Conservation (phyloP, 352 stramenopile species). For the Phytopythium kandeliae region DNA sequence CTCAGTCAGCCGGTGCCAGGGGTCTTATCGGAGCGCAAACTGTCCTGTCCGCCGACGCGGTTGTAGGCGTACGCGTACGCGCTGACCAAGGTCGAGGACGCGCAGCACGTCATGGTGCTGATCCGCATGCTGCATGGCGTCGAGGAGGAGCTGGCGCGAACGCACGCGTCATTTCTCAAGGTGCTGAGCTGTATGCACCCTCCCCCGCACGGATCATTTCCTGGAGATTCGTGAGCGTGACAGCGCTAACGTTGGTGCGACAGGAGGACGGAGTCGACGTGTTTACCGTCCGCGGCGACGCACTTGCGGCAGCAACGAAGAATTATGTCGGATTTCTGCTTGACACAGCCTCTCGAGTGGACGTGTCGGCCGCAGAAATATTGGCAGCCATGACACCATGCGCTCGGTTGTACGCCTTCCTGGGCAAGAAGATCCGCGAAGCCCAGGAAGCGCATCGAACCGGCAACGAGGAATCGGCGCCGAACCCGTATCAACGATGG, state of each 20-base stretch:
- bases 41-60: no score
- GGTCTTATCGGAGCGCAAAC: no score
- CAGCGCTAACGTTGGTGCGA: background rate
- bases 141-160: constrained; percentile 32
- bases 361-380: constrained; percentile 29
- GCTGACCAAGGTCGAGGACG: constrained; percentile 31
- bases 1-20: background rate
- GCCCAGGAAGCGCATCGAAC: constrained; percentile 5
- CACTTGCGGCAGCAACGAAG: constrained; percentile 23
- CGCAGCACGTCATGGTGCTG: constrained; percentile 26
- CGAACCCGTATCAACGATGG: constrained; percentile 38
- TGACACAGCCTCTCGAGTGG: constrained; percentile 22
- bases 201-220: no score
- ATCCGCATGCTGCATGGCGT: constrained; percentile 39
- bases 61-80: constrained; percentile 34
- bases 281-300: constrained; percentile 21
- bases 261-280: constrained; percentile 38
- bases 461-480: background rate
- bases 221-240: no score
- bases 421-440: constrained; percentile 24
- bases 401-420: constrained; percentile 42
- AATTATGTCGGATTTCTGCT: constrained; percentile 49
- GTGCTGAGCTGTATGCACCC: constrained; percentile 5
- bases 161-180: constrained; percentile 39
- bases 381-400: constrained; percentile 51